Evolutionary conservation across 176 grass and related monocot species (phyloP), one percentile per base, ranked within the genome.

Genomic region (Echinochloa phyllopogon): DNA sequence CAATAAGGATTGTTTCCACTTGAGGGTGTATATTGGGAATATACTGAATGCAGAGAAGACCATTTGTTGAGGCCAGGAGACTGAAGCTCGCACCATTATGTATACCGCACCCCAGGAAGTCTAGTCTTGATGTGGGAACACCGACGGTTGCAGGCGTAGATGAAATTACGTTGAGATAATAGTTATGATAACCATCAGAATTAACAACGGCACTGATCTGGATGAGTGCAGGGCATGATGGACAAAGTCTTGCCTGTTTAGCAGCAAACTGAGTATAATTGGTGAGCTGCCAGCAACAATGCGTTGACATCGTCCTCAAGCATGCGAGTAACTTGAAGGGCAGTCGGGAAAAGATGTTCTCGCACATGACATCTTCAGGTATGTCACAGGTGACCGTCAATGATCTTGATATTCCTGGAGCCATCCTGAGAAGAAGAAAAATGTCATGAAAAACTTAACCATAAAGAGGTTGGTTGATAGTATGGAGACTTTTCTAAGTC

Each of bases 1-100:
- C 63, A 25, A 55, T 3, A 13, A 40, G 9, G 7, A 81, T 9
- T 20, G 24, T 55, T 14, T 37, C 13, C 1, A 74, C 51, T 53
- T 6, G 5, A 14, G 1, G 4, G 14, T 6, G 7, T 2, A 0
- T 0, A 49, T 51, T 1, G 16, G 36, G 33, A 55, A 0, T 18
- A 18, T 40, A 69, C 20, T 11, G 7, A 0, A 81, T 42, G 21
- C 13, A 69, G 0, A 81, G 5, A 40, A 69, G 64, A 0, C 64
- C 64, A 69, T 69, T 81, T 3, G 78, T 14, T 42, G 64, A 81
- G 10, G 63, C 6, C 10, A 81, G 20, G 4, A 69, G 1, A 0
- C 6, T 0, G 24, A 79, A 49, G 0, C 3, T 2, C 10, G 18
- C 62, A 14, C 37, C 0, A 38, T 29, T 45, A 14, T 17, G 17